These are phyloP conservation scores for Aureobasidium namibiae DNA, from an alignment of 2,329 filamentous ascomycete genomes.

Conservation along the genomic window DNA sequence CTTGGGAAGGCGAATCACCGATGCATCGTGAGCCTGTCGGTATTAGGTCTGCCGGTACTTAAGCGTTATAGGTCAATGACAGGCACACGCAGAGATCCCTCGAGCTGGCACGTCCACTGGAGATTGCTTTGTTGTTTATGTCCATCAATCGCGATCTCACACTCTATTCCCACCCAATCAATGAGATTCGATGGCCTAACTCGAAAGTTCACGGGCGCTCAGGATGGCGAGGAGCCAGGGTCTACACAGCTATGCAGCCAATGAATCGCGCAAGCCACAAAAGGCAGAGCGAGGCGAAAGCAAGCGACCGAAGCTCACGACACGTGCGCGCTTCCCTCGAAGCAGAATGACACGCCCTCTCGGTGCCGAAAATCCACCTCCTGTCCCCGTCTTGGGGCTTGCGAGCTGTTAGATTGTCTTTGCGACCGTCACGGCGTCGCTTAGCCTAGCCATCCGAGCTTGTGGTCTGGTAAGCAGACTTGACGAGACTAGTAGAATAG, in stretches of 20 bases:
- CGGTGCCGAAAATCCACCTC: neutral
- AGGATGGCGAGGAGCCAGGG: conserved; percentile 6
- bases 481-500: neutral
- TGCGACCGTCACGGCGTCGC: conserved; percentile 2
- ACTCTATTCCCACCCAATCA: neutral
- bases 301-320: neutral
- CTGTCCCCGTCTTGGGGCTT: conserved; percentile 3
- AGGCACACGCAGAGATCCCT: neutral
- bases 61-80: neutral
- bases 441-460: neutral
- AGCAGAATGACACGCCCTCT: conserved; percentile 3
- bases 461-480: neutral
- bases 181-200: neutral
- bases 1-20: neutral
- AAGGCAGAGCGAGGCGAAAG: conserved; percentile 4
- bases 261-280: conserved; percentile 3
- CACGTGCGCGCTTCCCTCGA: conserved; percentile 7
- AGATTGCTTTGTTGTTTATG: neutral
- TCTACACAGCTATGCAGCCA: conserved; percentile 4
- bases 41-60: neutral
- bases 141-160: neutral
- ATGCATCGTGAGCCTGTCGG: neutral
- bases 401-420: neutral
- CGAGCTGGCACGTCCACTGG: neutral
- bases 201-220: neutral